Evolutionary conservation across 116 monocot species (phyloP).

Genomic region (Dioscorea cayenensis): DNA sequence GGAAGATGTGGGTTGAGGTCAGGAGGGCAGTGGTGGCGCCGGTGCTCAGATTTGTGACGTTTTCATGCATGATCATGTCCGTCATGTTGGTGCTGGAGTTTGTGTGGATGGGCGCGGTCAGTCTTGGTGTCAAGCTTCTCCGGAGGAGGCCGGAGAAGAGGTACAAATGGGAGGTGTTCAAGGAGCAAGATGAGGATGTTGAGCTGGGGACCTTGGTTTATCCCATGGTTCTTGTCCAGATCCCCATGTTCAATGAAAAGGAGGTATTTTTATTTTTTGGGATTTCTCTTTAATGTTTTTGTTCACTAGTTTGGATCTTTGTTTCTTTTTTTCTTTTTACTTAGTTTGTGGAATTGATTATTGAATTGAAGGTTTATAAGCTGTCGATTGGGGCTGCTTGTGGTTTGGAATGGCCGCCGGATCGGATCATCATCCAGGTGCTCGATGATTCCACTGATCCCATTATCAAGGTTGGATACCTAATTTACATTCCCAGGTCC

Average conservation of each 20-base stretch:
- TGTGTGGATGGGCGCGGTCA: conserved; percentile 32
- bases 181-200: conserved; percentile 1
- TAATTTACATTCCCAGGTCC: too few relatives aligned
- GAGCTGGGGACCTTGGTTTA: conserved; percentile 6
- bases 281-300: background rate
- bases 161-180: conserved; percentile 40
- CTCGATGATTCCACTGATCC: conserved; percentile 69
- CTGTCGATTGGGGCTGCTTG: conserved; percentile 60
- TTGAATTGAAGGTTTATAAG: conserved; percentile 41
- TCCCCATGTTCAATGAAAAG: conserved; percentile 14
- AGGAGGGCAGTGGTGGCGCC: conserved; percentile 33
- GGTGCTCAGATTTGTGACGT: conserved; percentile 17
- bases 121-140: conserved; percentile 50
- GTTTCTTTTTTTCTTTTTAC: background rate
- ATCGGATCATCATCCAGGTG: conserved; percentile 58
- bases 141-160: conserved; percentile 29
- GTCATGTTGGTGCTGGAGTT: conserved; percentile 51
- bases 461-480: conserved; percentile 24
- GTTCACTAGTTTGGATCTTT: background rate
- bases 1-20: conserved; percentile 17
- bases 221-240: background rate
- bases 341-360: background rate
- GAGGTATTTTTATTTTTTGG: conserved; percentile 29
- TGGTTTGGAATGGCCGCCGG: conserved; percentile 40
- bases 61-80: conserved; percentile 50